Evolutionary conservation across 2,329 filamentous ascomycete species (phyloP), one percentile per base, ranked within the genome.

Genomic region (Curvularia verruculosa): DNA sequence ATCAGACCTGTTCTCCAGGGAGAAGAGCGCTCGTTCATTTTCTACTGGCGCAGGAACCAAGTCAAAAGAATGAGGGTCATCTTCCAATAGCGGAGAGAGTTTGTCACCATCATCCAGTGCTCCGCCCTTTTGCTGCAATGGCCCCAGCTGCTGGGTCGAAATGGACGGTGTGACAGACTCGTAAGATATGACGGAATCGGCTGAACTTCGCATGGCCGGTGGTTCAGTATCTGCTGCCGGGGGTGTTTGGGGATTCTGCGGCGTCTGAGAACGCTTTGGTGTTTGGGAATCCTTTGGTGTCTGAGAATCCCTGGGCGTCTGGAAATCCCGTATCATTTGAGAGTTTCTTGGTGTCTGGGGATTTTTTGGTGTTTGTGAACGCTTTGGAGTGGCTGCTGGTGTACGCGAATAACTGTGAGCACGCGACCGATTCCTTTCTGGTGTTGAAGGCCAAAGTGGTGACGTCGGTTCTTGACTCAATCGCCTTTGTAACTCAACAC

Each of bases 1-100:
- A 55, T 89, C 86, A 0, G 87, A 85, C 43, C 85, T 83, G n/a
- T 79, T 77, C 72, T 91, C 89, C 0, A 91, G 77, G 1, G 83
- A 85, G 67, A 85, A 85, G 49, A 68, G 61, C 18, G 67, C 72
- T 29, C 50, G 57, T 8, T 52, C 54, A 45, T 75, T 52, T 60
- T 60, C 43, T 61, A 75, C 50, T 56, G 69, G 47, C 56, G 80
- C 78, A 15, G 78, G 78, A 5, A 87, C 70, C 1, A 87, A 77
- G 62, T 85, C 83, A 64, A 82, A 85, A 0, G 80, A 84, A 39
- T 75, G 73, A 10, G 83, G 82, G 56, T 85, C 83, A 52, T 85
- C 77, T 68, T 84, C 82, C 3, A 82, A 65, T 4, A 83, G 67
- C 8, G 81, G 81, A 52, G 81, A 79, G 18, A 83, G 71, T 12